Evolutionary conservation across 345 rosid species (phyloP), one percentile per base, ranked within the genome.

Genomic region (Linum tenue): DNA sequence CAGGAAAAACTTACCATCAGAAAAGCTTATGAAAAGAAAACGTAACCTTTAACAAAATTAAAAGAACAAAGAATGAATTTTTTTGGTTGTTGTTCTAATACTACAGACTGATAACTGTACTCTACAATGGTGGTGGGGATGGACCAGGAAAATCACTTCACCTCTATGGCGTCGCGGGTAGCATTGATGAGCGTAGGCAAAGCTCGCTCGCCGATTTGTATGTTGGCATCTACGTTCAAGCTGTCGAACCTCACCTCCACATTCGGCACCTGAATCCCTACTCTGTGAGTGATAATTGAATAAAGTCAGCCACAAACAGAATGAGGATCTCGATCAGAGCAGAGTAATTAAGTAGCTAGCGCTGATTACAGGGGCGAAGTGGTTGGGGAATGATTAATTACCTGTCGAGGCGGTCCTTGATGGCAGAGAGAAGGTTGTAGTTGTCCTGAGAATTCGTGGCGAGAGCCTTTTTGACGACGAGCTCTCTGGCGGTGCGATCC

Each of bases 391-490:
- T 44, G 43, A 2, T 10, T 5, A 8, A 5, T 1, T 69, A 90
- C 96, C 82, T 77, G 71, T 89, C 87, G 40, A 92, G 86, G 16
- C 96, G 92, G 64, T 89, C 82, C 67, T 89, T 92, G 62, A 92
- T 70, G 11, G 88, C 89, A 6, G 81, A 75, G 70, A 92, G 92
- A 15, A 92, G 88, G 4, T 39, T 74, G 64, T 22, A 75, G 60
- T 92, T 92, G 66, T 92, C 96, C 67, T 89, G 98, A 59, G 83
- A 91, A 40, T 84, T 83, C 40, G 96, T 89, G 1, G 96, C 98
- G 31, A 92, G 77, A 1, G 96, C 96, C 66, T 86, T 82, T 75
- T 82, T 79, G 38, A 92, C 87, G 14, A 92, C 73, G 16, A 78
- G 89, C 75, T 92, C 96, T 16, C 98, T 82, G 12, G 69, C 69